Evolutionary conservation across 2,329 filamentous ascomycete species (phyloP).

Genomic region (Penicillium sp.): DNA sequence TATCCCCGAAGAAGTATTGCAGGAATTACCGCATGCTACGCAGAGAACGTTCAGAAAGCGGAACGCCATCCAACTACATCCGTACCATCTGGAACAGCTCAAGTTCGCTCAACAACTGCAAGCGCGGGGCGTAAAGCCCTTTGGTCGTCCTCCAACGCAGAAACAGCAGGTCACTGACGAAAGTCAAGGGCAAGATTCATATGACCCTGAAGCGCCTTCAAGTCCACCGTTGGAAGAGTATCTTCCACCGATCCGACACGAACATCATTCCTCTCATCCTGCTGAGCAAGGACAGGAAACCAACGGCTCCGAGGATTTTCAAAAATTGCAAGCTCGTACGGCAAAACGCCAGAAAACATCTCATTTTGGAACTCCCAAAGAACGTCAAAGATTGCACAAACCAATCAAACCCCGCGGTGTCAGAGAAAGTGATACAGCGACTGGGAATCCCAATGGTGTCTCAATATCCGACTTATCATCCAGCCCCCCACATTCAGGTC

Average conservation of each 20-base stretch:
- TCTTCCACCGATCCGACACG: constrained; percentile 27
- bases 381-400: constrained; percentile 9
- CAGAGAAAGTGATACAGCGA: constrained; percentile 24
- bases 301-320: not conserved
- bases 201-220: constrained; percentile 34
- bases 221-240: constrained; percentile 34
- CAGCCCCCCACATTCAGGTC: constrained; percentile 44
- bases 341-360: constrained; percentile 41
- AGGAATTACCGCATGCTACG: constrained; percentile 26
- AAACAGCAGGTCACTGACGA: constrained; percentile 24
- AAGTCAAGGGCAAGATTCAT: constrained; percentile 34
- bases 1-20: constrained; percentile 30
- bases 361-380: constrained; percentile 16
- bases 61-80: constrained; percentile 51
- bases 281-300: constrained; percentile 4
- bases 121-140: constrained; percentile 44
- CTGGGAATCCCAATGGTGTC: not conserved
- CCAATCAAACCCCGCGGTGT: constrained; percentile 25
- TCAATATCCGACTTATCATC: constrained; percentile 36
- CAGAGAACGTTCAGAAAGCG: constrained; percentile 44
- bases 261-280: constrained; percentile 6
- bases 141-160: constrained; percentile 33
- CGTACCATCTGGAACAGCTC: constrained; percentile 48
- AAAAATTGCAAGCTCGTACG: constrained; percentile 15
- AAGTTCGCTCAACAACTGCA: constrained; percentile 45